Percentiles rank a stretch among this genome's conserved stretches.
These are phyloP conservation scores for Colletotrichum spinosum DNA, from an alignment of 2,329 filamentous ascomycete species.

Conservation along the genomic window DNA sequence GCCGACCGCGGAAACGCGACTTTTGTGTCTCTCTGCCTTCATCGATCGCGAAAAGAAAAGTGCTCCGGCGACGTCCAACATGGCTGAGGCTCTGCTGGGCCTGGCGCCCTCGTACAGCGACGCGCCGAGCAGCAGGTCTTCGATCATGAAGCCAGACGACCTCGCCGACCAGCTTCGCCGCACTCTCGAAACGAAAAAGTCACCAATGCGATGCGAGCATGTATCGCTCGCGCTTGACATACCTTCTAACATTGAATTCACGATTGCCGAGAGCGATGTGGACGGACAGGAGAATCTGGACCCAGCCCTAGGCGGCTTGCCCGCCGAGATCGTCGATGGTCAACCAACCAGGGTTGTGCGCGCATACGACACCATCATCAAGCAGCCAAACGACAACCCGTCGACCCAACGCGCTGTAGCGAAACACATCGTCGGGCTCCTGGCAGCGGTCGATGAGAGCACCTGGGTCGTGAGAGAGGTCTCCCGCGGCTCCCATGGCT, in stretches of 20 bases:
- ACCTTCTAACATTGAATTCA: conserved; percentile 56
- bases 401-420: conserved; percentile 61
- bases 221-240: conserved; percentile 61
- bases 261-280: conserved; percentile 52
- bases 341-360: conserved; percentile 53
- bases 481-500: conserved; percentile 59
- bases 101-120: conserved; percentile 38
- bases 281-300: conserved; percentile 50
- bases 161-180: conserved; percentile 58
- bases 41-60: neutral
- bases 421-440: conserved; percentile 57
- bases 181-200: conserved; percentile 55
- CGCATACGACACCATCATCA: conserved; percentile 59
- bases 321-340: conserved; percentile 38
- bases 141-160: conserved; percentile 57
- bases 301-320: conserved; percentile 47
- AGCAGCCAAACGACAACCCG: conserved; percentile 62
- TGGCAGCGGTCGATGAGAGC: conserved; percentile 60
- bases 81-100: conserved; percentile 45
- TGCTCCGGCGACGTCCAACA: neutral
- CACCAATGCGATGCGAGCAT: conserved; percentile 62
- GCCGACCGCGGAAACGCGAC: conserved; percentile 25
- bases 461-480: conserved; percentile 60
- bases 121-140: conserved; percentile 42
- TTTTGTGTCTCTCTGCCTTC: conserved; percentile 9